Base-by-base conservation (phyloP, 1,284 basidiomycete genomes). In the Jaminaea rosea region DNA sequence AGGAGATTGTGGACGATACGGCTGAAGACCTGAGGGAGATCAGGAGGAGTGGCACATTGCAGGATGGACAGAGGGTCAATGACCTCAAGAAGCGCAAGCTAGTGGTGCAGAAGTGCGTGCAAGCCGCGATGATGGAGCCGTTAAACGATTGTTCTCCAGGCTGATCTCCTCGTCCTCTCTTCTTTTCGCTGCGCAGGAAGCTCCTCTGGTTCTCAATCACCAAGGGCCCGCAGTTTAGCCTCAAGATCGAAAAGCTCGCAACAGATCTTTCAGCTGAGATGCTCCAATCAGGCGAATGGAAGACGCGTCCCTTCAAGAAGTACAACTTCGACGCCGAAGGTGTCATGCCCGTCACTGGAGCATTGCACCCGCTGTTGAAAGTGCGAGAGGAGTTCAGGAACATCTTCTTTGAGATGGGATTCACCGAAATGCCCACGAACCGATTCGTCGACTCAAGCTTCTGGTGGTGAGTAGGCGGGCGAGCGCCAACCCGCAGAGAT, bases 351-450 rank as follows among this genome's bases (percentile, higher is more conserved):
- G 81, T 82, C 28, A 87, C 89, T 26, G 94, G 94, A 46, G 90
- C 92, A 10, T 79, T 98, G 28, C 94, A 98, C 76, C 94, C 93
- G 5, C 80, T 99, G 26, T 82, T 98, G 62, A 98, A 98, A 79
- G 94, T 99, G 29, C 82, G 94, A 50, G 93, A 98, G 76, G 94
- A 99, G 76, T 91, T 99, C 75, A 82, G 92, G 48, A 87, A 88
- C 73, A 97, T 98, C 72, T 99, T 99, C 81, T 83, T 99, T 66
- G 94, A 99, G 76, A 97, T 98, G 90, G 94, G 94, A 92, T 99
- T 98, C 78, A 85, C 90, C 52, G 94, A 99, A 77, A 99, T 99
- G 94, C 91, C 93, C 5, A 97, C 94, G n/a, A 85, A 86, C 56
- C 85, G 86, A 55, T 99, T 92, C 74, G 91, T 99, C 55, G 94